phyloP scores from a whole-genome alignment of 208 protist genomes.

The Trypanosoma lewisi region DNA sequence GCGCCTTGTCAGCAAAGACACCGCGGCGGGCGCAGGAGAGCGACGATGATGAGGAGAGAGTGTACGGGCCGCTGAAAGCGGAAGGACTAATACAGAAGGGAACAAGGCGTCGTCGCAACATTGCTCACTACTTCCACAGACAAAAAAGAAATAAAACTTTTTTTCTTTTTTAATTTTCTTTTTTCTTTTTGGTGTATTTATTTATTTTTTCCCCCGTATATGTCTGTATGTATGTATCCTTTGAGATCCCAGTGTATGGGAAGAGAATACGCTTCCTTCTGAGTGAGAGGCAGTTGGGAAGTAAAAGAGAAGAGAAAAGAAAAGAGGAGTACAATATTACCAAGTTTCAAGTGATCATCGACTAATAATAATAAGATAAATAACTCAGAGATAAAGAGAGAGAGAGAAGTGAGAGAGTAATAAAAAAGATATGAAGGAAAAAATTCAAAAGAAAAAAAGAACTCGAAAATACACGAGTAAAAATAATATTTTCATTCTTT shows the following conservation, averaged over 20 bases:
- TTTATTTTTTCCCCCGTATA: too few relatives aligned
- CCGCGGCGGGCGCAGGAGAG: conserved; percentile 33
- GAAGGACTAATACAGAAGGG: not conserved
- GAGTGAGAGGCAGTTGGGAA: too few relatives aligned
- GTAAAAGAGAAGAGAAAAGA: conserved; percentile 22
- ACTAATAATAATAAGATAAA: too few relatives aligned
- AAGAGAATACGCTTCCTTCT: not conserved
- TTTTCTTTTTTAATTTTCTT: not conserved
- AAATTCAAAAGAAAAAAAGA: too few relatives aligned
- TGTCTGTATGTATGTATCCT: not conserved
- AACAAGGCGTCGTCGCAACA: not conserved
- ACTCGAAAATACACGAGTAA: too few relatives aligned
- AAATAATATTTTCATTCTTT: too few relatives aligned
- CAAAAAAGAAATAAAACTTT: not conserved
- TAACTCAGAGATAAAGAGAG: too few relatives aligned
- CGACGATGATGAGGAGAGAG: not conserved
- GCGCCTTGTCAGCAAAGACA: conserved; percentile 84
- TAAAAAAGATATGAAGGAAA: too few relatives aligned
- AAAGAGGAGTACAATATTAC: too few relatives aligned
- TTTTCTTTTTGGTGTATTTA: not conserved
- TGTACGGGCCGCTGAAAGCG: not conserved
- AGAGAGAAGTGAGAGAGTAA: too few relatives aligned
- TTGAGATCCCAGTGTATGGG: too few relatives aligned
- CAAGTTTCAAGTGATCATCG: too few relatives aligned
- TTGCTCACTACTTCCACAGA: not conserved